A percentile compares a stretch with the other conserved stretches of the same genome.
Conservation (phyloP, 202 grass and related monocot species). For the Brachypodium distachyon region DNA sequence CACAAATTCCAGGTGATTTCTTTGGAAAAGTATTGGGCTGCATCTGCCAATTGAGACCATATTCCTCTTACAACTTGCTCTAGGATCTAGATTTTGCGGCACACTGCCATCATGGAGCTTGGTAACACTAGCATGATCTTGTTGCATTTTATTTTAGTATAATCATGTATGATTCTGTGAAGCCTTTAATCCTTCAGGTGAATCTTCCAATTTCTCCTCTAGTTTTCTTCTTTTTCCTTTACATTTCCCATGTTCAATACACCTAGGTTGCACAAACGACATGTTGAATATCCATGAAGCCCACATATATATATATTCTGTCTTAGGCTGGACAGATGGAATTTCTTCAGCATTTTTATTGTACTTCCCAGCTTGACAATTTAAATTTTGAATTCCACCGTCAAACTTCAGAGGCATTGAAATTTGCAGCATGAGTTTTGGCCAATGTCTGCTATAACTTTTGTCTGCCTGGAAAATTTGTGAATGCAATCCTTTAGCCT, state of each 20-base stretch:
- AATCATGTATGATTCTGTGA: not conserved
- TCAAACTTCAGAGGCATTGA: too few species aligned
- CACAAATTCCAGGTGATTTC: not conserved
- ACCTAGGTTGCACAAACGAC: not conserved
- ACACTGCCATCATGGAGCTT: not conserved
- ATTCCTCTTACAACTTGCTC: not conserved
- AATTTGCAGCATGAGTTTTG: too few species aligned
- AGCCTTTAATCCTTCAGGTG: not conserved
- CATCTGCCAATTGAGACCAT: not conserved
- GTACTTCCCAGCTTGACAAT: not conserved
- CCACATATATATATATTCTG: not conserved
- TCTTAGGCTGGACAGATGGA: not conserved
- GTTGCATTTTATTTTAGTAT: not conserved
- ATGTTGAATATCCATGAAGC: not conserved
- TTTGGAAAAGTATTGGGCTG: not conserved
- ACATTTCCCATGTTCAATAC: not conserved
- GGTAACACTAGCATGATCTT: not conserved
- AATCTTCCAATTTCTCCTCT: not conserved
- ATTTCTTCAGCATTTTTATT: not conserved
- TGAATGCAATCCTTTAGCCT: too few species aligned
- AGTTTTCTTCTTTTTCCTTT: not conserved
- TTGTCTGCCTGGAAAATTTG: too few species aligned
- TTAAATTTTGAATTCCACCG: too few species aligned
- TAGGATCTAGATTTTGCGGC: not conserved
- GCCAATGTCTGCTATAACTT: too few species aligned